These are phyloP conservation scores for Scheffersomyces lignicola DNA, from an alignment of 1,139 yeast species.

Conservation along the genomic window DNA sequence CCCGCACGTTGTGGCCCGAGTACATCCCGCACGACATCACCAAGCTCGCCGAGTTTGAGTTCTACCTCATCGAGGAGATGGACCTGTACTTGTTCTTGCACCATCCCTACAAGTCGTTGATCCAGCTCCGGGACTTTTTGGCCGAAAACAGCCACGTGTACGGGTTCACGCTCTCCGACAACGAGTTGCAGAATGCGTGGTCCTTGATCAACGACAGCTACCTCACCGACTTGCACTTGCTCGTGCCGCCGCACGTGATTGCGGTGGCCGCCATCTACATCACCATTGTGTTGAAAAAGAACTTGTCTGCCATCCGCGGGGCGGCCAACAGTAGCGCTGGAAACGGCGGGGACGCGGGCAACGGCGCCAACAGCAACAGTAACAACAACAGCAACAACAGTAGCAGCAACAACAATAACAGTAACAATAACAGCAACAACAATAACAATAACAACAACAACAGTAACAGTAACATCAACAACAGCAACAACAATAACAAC, in stretches of 20 bases:
- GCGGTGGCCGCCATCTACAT: conserved; percentile 81
- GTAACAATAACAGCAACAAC: conserved; percentile 2
- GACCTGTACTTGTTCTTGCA: conserved; percentile 78
- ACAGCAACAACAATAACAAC: conserved; percentile 5
- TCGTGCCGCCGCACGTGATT: conserved; percentile 88
- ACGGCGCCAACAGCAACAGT: conserved; percentile 5
- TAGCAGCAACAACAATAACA: not conserved
- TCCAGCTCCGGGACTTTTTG: conserved; percentile 56
- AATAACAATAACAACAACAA: not conserved
- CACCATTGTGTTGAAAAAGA: conserved; percentile 59
- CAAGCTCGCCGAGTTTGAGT: conserved; percentile 94
- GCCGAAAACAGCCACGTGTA: conserved; percentile 23
- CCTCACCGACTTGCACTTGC: conserved; percentile 78
- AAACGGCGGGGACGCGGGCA: conserved; percentile 7
- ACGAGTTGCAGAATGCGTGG: conserved; percentile 86
- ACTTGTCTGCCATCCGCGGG: conserved; percentile 20
- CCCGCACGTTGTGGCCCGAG: conserved; percentile 92
- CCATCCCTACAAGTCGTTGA: conserved; percentile 82
- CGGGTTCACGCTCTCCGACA: conserved; percentile 50
- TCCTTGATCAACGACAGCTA: conserved; percentile 86
- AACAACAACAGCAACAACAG: conserved; percentile 1
- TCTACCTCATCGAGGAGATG: conserved; percentile 86
- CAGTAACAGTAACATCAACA: not conserved
- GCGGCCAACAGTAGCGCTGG: conserved; percentile 10
- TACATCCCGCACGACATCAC: conserved; percentile 90